A percentile compares a stretch with the other conserved stretches of the same genome.
Evolutionary conservation across 2,329 filamentous ascomycete species (phyloP).

Genomic region (Fonsecaea monophora): DNA sequence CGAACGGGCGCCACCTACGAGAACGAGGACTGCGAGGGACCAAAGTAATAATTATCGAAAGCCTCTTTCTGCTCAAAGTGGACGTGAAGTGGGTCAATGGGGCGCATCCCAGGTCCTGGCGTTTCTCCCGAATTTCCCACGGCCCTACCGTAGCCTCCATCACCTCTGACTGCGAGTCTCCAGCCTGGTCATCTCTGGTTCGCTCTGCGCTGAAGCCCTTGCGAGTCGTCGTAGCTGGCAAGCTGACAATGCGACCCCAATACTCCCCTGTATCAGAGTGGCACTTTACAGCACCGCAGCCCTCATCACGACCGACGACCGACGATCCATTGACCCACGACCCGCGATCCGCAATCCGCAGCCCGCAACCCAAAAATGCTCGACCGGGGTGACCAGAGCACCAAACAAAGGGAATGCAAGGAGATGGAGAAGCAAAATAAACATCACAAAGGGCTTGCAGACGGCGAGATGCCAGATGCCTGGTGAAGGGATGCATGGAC

Average conservation of each 20-base stretch:
- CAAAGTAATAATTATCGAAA: constrained; percentile 4
- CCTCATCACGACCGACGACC: constrained; percentile 7
- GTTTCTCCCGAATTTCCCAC: constrained; percentile 34
- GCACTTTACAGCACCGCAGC: constrained; percentile 18
- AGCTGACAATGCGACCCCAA: not conserved
- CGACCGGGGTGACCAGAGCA: not conserved
- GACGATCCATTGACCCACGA: not conserved
- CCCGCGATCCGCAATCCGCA: not conserved
- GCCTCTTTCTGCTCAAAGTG: not conserved
- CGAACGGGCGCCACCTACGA: constrained; percentile 16
- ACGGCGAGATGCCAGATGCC: constrained; percentile 10
- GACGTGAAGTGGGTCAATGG: constrained; percentile 7
- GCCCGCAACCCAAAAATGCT: not conserved
- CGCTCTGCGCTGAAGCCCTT: not conserved
- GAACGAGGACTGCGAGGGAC: not conserved
- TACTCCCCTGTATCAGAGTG: constrained; percentile 5
- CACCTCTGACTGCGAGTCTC: not conserved
- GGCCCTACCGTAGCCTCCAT: constrained; percentile 17
- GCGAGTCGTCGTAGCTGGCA: too few relatives aligned
- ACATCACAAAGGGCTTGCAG: constrained; percentile 1
- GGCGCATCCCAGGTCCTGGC: constrained; percentile 19
- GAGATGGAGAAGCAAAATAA: constrained; percentile 21
- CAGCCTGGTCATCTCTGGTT: not conserved
- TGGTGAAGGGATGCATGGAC: constrained; percentile 4
- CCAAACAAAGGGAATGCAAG: constrained; percentile 19